phyloP scores from a whole-genome alignment of 306 rosid species.

The Cucurbita pepo region DNA sequence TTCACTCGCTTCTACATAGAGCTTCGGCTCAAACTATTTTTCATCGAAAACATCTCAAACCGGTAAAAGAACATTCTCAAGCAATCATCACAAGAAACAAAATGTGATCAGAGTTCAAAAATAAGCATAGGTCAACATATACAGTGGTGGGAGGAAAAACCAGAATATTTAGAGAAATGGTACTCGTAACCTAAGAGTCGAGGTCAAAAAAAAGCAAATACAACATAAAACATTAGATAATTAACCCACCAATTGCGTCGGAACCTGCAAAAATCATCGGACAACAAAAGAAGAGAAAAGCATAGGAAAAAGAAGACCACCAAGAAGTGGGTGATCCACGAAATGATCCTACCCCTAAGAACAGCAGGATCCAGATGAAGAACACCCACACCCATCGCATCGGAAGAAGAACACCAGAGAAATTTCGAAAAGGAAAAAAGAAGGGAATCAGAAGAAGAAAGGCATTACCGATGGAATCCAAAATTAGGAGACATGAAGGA shows the following conservation, averaged over 20 bases:
- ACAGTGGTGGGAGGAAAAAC: neutral
- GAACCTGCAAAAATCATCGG: neutral
- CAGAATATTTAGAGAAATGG: too few species aligned
- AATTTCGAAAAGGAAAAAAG: neutral
- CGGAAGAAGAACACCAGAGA: neutral
- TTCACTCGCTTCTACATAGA: neutral
- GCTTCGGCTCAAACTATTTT: neutral
- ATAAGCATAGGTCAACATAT: neutral
- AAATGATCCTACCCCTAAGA: neutral
- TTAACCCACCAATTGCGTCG: neutral
- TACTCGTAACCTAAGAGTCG: neutral
- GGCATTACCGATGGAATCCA: slow-evolving; percentile 13
- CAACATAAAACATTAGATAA: neutral
- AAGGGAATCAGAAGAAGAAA: neutral
- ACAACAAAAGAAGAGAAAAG: neutral
- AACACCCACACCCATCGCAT: neutral
- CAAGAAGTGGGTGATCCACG: neutral
- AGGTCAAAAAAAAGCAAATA: neutral
- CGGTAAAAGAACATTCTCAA: neutral
- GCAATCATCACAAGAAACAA: neutral
- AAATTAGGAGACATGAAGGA: slow-evolving; percentile 15
- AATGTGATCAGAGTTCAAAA: neutral
- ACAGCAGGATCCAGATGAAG: neutral
- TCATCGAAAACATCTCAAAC: neutral
- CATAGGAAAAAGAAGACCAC: neutral